phyloP scores from a whole-genome alignment of 2,329 filamentous ascomycete species.

The Chaetomium strumarium region DNA sequence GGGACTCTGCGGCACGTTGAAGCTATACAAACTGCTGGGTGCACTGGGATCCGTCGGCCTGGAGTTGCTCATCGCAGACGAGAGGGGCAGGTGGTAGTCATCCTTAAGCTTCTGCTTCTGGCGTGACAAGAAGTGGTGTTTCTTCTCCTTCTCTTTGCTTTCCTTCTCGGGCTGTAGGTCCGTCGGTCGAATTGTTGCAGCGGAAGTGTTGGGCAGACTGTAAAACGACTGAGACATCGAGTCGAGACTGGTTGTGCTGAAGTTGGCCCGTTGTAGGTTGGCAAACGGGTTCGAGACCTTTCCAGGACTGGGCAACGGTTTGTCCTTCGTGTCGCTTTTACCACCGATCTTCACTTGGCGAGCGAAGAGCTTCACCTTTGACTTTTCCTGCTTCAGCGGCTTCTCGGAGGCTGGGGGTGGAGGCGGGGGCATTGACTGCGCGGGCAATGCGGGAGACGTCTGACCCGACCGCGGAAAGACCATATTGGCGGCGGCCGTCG shows the following conservation, averaged over 20 bases:
- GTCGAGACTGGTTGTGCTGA: constrained; percentile 68
- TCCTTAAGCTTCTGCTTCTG: constrained; percentile 74
- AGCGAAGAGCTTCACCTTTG: constrained; percentile 77
- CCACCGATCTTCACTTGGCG: constrained; percentile 69
- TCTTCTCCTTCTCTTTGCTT: constrained; percentile 68
- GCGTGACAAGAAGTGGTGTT: constrained; percentile 72
- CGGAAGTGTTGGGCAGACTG: constrained; percentile 67
- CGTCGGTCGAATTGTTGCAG: constrained; percentile 65
- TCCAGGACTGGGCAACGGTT: constrained; percentile 65
- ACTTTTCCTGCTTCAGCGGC: constrained; percentile 58
- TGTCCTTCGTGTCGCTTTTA: constrained; percentile 61
- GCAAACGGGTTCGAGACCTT: constrained; percentile 63
- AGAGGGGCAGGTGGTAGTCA: constrained; percentile 65
- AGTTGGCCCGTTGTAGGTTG: constrained; percentile 59
- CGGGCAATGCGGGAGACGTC: constrained; percentile 41
- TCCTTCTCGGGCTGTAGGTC: constrained; percentile 47
- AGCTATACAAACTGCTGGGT: constrained; percentile 72
- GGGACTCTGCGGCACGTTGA: constrained; percentile 67
- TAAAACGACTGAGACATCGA: constrained; percentile 60
- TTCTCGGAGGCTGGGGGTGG: constrained; percentile 49
- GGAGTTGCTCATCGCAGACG: constrained; percentile 71
- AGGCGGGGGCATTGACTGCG: constrained; percentile 30
- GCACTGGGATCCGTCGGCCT: constrained; percentile 68
- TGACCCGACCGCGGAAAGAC: constrained; percentile 64
- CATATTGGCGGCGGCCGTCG: constrained; percentile 65